Evolutionary conservation across 768 basidiomycete genomes (phyloP).

Genomic region (Jaapia argillacea): DNA sequence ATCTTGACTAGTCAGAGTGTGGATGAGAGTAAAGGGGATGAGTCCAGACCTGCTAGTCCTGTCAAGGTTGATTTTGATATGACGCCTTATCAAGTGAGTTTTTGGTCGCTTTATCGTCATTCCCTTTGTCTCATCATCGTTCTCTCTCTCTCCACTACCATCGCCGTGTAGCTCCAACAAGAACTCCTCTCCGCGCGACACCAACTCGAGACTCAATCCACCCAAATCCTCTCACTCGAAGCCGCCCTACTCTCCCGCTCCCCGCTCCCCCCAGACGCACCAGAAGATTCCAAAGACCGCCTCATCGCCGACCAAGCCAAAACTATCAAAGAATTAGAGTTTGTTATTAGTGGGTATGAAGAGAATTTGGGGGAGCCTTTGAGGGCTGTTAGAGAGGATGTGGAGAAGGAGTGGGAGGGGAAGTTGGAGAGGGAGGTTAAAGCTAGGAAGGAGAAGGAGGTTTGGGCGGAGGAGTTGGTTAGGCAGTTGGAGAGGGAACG

Average conservation of each 20-base stretch:
- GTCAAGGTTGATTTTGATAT: conserved; percentile 86
- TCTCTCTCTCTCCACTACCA: not conserved
- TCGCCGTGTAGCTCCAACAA: conserved; percentile 59
- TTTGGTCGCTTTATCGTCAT: not conserved
- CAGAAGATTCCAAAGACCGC: conserved; percentile 66
- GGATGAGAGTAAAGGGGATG: conserved; percentile 55
- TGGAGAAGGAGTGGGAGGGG: conserved; percentile 62
- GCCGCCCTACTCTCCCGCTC: conserved; percentile 67
- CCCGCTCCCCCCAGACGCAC: conserved; percentile 49
- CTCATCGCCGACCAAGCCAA: conserved; percentile 63
- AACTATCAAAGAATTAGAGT: conserved; percentile 72
- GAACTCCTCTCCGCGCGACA: conserved; percentile 72
- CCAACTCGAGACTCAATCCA: conserved; percentile 71
- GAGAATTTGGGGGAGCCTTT: conserved; percentile 63
- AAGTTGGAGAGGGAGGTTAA: conserved; percentile 49
- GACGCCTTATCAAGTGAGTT: conserved; percentile 69
- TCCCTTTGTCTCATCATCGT: conserved; percentile 1
- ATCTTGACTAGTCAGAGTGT: conserved; percentile 83
- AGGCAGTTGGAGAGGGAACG: conserved; percentile 74
- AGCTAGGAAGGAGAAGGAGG: conserved; percentile 58
- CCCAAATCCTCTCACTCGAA: conserved; percentile 78
- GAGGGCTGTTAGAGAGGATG: conserved; percentile 56
- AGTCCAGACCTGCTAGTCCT: conserved; percentile 74
- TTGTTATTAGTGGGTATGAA: conserved; percentile 60
- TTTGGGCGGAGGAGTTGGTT: conserved; percentile 67